A percentile compares a stretch with the other conserved stretches of the same genome.
phyloP scores from a whole-genome alignment of 805 yeast species.

The Candida oleophila region DNA sequence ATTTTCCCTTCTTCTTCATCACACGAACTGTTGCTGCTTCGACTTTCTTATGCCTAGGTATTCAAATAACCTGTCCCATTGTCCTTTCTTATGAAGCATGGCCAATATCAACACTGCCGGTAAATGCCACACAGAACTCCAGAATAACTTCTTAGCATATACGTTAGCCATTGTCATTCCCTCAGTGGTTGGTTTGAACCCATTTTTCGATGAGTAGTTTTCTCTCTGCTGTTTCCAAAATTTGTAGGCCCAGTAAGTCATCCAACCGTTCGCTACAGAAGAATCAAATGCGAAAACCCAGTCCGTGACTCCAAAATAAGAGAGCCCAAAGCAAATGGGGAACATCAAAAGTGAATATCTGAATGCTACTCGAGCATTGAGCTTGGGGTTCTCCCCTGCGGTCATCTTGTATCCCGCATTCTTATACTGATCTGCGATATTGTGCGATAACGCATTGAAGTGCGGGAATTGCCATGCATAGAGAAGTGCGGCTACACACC shows the following conservation, averaged over 20 bases:
- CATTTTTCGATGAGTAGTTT: conserved; percentile 42
- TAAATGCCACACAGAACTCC: conserved; percentile 93
- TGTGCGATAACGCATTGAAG: conserved; percentile 88
- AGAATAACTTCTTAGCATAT: conserved; percentile 82
- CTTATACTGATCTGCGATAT: conserved; percentile 82
- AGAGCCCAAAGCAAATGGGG: conserved; percentile 83
- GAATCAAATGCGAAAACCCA: conserved; percentile 80
- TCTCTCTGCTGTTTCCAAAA: conserved; percentile 83
- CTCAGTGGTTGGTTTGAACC: conserved; percentile 46
- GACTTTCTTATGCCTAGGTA: conserved; percentile 20
- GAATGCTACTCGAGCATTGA: conserved; percentile 91
- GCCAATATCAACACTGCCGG: conserved; percentile 89
- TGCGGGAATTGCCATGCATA: conserved; percentile 99
- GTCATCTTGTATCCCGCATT: conserved; percentile 98
- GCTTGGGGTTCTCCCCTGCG: conserved; percentile 84
- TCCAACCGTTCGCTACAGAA: conserved; percentile 80
- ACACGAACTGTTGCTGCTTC: neutral
- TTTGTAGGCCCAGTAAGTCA: conserved; percentile 70
- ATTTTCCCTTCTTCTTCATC: no score
- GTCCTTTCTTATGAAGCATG: conserved; percentile 91
- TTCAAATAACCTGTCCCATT: conserved; percentile 69
- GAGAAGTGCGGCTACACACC: conserved; percentile 86
- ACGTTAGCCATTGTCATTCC: conserved; percentile 59
- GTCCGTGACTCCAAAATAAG: conserved; percentile 81
- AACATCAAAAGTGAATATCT: conserved; percentile 91